A percentile compares a stretch with the other conserved stretches of the same genome.
These are phyloP conservation scores for Backusella psychrophila DNA, from an alignment of 192 early-diverging fungal species.

Conservation along the genomic window DNA sequence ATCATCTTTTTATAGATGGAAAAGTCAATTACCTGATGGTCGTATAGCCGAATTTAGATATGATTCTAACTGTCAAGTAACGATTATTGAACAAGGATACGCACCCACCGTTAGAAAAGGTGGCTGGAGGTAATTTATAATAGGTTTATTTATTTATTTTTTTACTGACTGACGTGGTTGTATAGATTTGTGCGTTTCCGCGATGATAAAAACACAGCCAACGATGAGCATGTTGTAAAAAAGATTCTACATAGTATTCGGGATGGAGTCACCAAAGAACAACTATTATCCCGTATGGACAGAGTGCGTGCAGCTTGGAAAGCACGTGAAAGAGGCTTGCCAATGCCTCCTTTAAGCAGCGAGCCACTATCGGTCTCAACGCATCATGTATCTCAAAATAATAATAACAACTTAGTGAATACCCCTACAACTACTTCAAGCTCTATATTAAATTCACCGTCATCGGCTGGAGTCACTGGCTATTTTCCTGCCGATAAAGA, in stretches of 20 bases:
- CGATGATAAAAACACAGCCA: slow-evolving; percentile 60
- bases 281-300: slow-evolving; percentile 34
- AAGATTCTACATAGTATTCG: slow-evolving; percentile 42
- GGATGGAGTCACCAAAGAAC: slow-evolving; percentile 51
- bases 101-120: slow-evolving; percentile 44
- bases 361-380: background rate
- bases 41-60: slow-evolving; percentile 50
- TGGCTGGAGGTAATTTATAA: slow-evolving; percentile 44
- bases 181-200: slow-evolving; percentile 46
- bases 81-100: slow-evolving; percentile 52
- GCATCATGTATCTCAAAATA: background rate
- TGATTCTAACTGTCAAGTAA: slow-evolving; percentile 48
- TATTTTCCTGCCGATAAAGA: background rate
- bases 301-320: slow-evolving; percentile 38
- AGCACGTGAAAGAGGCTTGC: slow-evolving; percentile 34
- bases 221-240: slow-evolving; percentile 50
- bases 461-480: background rate
- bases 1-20: slow-evolving; percentile 41
- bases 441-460: background rate
- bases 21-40: slow-evolving; percentile 46
- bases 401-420: background rate
- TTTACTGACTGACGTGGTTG: background rate
- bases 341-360: slow-evolving; percentile 2
- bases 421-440: background rate
- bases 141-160: background rate